Percentiles rank a stretch among this genome's conserved stretches.
Evolutionary conservation across 352 stramenopile species (phyloP).

Genomic region (Globisporangium heterothallicum): DNA sequence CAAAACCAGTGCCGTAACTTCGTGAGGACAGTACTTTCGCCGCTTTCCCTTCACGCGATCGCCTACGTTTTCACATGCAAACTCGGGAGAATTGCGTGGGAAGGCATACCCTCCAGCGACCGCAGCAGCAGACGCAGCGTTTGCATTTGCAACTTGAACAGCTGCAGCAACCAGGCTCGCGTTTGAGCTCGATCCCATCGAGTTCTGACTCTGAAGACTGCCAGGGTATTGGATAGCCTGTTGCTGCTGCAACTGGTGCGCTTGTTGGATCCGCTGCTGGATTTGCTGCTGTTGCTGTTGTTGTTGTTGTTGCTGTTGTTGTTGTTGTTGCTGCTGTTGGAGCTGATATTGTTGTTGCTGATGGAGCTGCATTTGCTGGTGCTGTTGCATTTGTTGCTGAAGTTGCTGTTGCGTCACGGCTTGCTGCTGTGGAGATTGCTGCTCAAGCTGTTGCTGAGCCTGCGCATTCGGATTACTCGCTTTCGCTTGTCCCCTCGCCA

Average conservation of each 20-base stretch:
- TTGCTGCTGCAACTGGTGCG: slow-evolving; percentile 29
- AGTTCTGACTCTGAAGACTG: slow-evolving; percentile 17
- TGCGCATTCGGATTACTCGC: neutral
- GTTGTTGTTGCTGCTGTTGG: slow-evolving; percentile 27
- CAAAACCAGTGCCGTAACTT: slow-evolving; percentile 76
- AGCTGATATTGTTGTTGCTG: slow-evolving; percentile 25
- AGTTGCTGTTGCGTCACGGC: slow-evolving; percentile 14
- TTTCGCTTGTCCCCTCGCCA: slow-evolving; percentile 10
- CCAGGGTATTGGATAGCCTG: slow-evolving; percentile 31
- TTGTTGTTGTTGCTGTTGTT: slow-evolving; percentile 26
- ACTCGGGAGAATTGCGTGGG: slow-evolving; percentile 66
- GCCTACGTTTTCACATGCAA: slow-evolving; percentile 77
- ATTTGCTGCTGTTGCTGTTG: slow-evolving; percentile 27
- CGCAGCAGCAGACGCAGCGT: slow-evolving; percentile 22
- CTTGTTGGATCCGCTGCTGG: slow-evolving; percentile 26
- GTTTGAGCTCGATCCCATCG: slow-evolving; percentile 25
- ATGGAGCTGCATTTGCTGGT: slow-evolving; percentile 13
- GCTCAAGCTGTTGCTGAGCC: slow-evolving; percentile 3
- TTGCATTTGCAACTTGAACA: slow-evolving; percentile 28
- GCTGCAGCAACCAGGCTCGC: slow-evolving; percentile 36
- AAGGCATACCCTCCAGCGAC: slow-evolving; percentile 44
- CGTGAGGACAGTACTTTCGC: slow-evolving; percentile 78
- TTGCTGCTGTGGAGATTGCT: slow-evolving; percentile 1
- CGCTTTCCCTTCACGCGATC: slow-evolving; percentile 82
- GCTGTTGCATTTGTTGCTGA: slow-evolving; percentile 9